Base-by-base conservation (phyloP, 1,284 basidiomycete species). In the Cronartium quercuum region DNA sequence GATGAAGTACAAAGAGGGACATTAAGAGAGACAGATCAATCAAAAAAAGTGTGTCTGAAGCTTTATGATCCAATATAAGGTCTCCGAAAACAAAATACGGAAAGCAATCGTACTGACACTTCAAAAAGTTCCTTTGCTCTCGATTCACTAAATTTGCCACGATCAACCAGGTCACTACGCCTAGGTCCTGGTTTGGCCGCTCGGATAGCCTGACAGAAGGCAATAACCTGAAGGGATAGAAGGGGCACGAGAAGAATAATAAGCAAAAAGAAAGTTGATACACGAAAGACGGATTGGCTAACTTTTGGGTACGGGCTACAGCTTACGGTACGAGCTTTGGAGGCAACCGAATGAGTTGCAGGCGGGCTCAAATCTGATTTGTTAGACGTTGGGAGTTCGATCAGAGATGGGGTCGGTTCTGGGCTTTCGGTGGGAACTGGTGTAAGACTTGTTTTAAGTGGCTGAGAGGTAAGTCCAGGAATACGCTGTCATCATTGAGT, bases 181-280 rank as follows among this genome's bases (percentile, higher is more conserved):
- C 66, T 55, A 37, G 66, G 66, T 58, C 66, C 66, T 29, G 34
- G 60, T 41, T 68, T 55, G n/a, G 66, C 66, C 40, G 66, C 66
- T 57, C 42, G 29, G 37, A 68, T 58, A 29, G 66, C 66, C 66
- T 68, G 34, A 42, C 38, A 21, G 42, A 55, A 41, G 34, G 37
- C 57, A 35, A 15, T 42, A 41, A 18, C 9, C 37, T 38, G 35
- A 41, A 60, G 29, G 29, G 29, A 29, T 29, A 29, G 29, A 29
- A 2, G 29, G 29, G 29, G 29, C 1, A 29, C 29, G 29, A 29
- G 29, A 29, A 29, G 29, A 29, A 29, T 29, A 29, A 29, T 29
- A 29, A 51, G 44, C 42, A 66, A 34, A 29, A 21, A 18, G 38
- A 42, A 51, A 66, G 44, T 47, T 34, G 42, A 51, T 51, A 66